A percentile compares a stretch with the other conserved stretches of the same genome.
phyloP scores from a whole-genome alignment of 768 basidiomycete species.

The Phylloporus arenicola region DNA sequence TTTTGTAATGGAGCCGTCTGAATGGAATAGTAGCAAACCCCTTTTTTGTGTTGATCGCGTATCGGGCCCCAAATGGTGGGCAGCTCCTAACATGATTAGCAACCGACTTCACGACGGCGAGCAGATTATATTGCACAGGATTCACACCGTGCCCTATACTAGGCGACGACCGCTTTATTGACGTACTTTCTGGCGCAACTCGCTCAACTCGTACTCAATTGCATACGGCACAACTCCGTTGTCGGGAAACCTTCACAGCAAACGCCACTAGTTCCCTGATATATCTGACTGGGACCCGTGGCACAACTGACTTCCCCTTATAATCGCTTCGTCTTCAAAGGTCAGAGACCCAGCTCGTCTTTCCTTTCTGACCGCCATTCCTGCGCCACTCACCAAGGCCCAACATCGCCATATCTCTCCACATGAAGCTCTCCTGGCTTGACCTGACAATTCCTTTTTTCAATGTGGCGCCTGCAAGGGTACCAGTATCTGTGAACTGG shows the following conservation, averaged over 20 bases:
- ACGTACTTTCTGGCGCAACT: background rate
- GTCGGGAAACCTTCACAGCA: background rate
- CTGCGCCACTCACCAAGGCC: background rate
- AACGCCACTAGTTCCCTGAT: background rate
- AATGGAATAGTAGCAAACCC: background rate
- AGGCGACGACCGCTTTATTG: background rate
- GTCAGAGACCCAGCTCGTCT: background rate
- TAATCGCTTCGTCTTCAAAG: background rate
- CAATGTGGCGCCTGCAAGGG: constrained; percentile 1
- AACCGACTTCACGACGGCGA: background rate
- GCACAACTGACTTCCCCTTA: background rate
- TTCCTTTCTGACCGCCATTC: background rate
- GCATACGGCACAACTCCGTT: background rate
- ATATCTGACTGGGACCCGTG: background rate
- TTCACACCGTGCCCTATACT: background rate
- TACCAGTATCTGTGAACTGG: constrained; percentile 26
- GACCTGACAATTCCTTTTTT: constrained; percentile 17
- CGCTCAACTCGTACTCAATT: background rate
- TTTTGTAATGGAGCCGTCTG: background rate
- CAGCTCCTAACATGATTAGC: background rate
- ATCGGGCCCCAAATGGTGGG: background rate
- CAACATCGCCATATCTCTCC: background rate
- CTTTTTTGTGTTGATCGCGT: background rate
- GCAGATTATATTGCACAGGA: background rate
- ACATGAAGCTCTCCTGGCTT: constrained; percentile 12